Evolutionary conservation across 768 basidiomycete species (phyloP).

Genomic region (Boletus speciosus): DNA sequence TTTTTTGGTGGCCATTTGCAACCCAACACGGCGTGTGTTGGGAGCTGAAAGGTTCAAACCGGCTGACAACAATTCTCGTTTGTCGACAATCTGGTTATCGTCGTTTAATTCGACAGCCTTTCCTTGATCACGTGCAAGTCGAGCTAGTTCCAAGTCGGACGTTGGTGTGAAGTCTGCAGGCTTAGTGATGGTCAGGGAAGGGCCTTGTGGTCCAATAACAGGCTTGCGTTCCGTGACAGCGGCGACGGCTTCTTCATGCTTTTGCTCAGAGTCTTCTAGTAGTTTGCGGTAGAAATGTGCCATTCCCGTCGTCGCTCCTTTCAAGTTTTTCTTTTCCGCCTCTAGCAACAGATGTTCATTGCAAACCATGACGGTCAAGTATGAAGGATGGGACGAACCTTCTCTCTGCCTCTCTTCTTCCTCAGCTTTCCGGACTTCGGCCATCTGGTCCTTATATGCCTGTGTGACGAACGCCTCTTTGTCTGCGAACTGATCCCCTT

Average conservation of each 20-base stretch:
- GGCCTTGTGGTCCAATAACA: conserved; percentile 60
- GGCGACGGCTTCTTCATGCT: conserved; percentile 84
- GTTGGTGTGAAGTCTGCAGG: conserved; percentile 59
- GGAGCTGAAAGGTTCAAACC: conserved; percentile 88
- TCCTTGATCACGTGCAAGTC: conserved; percentile 65
- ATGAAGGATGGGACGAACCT: conserved; percentile 47
- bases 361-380: not conserved
- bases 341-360: conserved; percentile 21
- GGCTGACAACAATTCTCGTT: conserved; percentile 85
- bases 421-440: conserved; percentile 83
- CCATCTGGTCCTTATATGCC: conserved; percentile 96
- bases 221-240: conserved; percentile 55
- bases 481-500: conserved; percentile 91
- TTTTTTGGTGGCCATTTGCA: conserved; percentile 31
- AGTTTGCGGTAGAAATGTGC: conserved; percentile 79
- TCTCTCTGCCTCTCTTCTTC: conserved; percentile 89
- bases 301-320: conserved; percentile 69
- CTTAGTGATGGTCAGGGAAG: conserved; percentile 68
- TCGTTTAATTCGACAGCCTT: conserved; percentile 92
- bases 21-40: conserved; percentile 70
- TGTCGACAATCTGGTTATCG: conserved; percentile 96
- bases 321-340: conserved; percentile 60
- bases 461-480: conserved; percentile 98
- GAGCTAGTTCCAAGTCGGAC: conserved; percentile 75
- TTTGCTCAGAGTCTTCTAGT: conserved; percentile 72